A percentile compares a stretch with the other conserved stretches of the same genome.
Conservation (phyloP, 2,329 filamentous ascomycete species). For the Celoporthe dispersa region DNA sequence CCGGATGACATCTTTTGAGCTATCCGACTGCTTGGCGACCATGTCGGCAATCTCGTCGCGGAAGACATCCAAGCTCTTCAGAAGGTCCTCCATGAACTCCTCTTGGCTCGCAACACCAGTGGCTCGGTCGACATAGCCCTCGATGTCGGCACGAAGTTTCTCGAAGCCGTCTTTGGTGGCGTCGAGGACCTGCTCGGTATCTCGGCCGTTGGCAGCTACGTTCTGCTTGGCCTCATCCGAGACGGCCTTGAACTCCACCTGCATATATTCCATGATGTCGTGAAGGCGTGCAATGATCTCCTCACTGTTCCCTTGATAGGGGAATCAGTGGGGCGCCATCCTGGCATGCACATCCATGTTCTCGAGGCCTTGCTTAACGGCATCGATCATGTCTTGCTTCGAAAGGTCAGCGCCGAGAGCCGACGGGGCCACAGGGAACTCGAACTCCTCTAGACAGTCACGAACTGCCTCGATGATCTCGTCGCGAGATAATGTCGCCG, state of each 20-base stretch:
- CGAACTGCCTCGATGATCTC: conserved; percentile 84
- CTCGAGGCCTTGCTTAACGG: conserved; percentile 56
- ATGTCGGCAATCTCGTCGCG: conserved; percentile 69
- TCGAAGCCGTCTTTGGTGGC: conserved; percentile 88
- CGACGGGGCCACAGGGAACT: conserved; percentile 68
- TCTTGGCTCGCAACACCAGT: conserved; percentile 73
- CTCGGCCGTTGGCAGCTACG: conserved; percentile 75
- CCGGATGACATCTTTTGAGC: conserved; percentile 71
- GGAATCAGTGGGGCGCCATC: conserved; percentile 30
- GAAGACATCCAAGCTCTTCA: conserved; percentile 68
- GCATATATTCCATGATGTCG: conserved; percentile 68
- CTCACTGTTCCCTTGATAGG: conserved; percentile 44
- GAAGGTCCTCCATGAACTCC: conserved; percentile 74
- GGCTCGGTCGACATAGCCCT: conserved; percentile 76
- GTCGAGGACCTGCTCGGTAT: conserved; percentile 87
- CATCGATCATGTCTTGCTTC: conserved; percentile 65
- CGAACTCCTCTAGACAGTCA: conserved; percentile 85
- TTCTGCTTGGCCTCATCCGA: conserved; percentile 75
- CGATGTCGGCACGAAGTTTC: conserved; percentile 77
- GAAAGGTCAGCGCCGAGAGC: conserved; percentile 59
- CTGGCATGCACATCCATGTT: conserved; percentile 33
- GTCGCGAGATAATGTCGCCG: conserved; percentile 73
- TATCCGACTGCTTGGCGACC: conserved; percentile 52
- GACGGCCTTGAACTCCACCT: conserved; percentile 61
- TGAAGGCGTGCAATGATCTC: conserved; percentile 61